Base-by-base conservation (phyloP, 2,329 filamentous ascomycete species). In the Chaetomiaceae sp. region DNA sequence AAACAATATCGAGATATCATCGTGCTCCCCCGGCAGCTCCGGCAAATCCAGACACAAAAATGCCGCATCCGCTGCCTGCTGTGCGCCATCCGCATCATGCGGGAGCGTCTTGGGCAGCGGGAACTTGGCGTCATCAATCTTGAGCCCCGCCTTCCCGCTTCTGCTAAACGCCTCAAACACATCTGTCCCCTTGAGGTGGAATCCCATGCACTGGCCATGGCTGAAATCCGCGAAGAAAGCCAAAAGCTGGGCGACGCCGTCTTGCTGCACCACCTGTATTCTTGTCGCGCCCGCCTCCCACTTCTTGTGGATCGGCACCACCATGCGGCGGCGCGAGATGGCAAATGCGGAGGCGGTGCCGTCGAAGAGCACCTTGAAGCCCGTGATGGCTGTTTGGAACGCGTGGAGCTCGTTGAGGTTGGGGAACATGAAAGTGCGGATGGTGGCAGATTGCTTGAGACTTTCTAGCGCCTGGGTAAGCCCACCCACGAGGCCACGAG, bases 261-360 rank as follows among this genome's bases (percentile, higher is more conserved):
- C 87, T 59, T 86, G 85, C 59, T 83, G 78, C 32, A 96, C 82
- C 33, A 96, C 77, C 66, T 96, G 90, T 7, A 96, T 75, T 32
- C 91, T 83, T 8, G 89, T 89, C 33, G 78, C 79, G n/a, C 78
- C 82, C 2, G 90, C 88, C 65, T 95, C 90, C 89, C 89, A 95
- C 69, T 94, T 94, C 72, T 96, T 95, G 73, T 95, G 88, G 60
- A 96, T 92, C 0, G 89, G 89, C 14, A 95, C 89, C 11, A 96
- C 89, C 86, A 91, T 94, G 60, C 89, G 82, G 44, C 89, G 83
- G 27, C 90, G 84, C 1, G 90, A 85, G 59, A 96, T 95, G 53
- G 86, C 84, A 67, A 96, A 89, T 0, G 82, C 84, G 7, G 79
- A 75, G 5, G 89, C 89, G 48, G 88, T 70, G 6, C 83, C 82